Evolutionary conservation across 129 eudicot species (phyloP).

Genomic region (Tagetes erecta): DNA sequence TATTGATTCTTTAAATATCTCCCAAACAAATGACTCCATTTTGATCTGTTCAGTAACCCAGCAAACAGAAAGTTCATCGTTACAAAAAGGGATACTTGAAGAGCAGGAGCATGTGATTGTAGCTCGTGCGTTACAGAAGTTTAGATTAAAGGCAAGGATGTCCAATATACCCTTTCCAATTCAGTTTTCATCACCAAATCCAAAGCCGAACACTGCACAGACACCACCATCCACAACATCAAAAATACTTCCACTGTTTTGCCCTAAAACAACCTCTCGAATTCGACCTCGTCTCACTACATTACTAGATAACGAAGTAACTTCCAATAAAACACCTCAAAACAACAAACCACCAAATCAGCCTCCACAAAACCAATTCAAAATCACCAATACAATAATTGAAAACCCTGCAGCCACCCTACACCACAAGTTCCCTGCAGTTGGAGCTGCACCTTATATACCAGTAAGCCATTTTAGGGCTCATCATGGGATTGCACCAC

Average conservation of each 20-base stretch:
- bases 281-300: conserved; percentile 39
- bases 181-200: conserved; percentile 63
- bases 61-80: conserved; percentile 57
- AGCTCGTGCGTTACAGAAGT: conserved; percentile 84
- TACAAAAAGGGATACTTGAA: conserved; percentile 54
- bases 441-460: conserved; percentile 83
- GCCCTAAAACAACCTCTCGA: conserved; percentile 53
- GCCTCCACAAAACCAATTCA: conserved; percentile 32
- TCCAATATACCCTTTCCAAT: conserved; percentile 62
- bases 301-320: conserved; percentile 24
- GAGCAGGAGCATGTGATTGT: conserved; percentile 92
- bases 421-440: conserved; percentile 77
- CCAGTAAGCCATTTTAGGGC: conserved; percentile 72
- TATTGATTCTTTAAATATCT: conserved; percentile 1
- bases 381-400: conserved; percentile 5
- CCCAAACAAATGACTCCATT: conserved; percentile 14
- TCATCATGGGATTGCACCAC: conserved; percentile 70
- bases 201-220: conserved; percentile 52
- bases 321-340: conserved; percentile 37
- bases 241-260: conserved; percentile 79
- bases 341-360: conserved; percentile 35
- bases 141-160: conserved; percentile 57
- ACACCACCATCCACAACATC: conserved; percentile 62
- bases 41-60: conserved; percentile 60
- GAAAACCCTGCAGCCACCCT: conserved; percentile 33